Conservation (phyloP, 75 land plant species). For the Pinus albicaulis region DNA sequence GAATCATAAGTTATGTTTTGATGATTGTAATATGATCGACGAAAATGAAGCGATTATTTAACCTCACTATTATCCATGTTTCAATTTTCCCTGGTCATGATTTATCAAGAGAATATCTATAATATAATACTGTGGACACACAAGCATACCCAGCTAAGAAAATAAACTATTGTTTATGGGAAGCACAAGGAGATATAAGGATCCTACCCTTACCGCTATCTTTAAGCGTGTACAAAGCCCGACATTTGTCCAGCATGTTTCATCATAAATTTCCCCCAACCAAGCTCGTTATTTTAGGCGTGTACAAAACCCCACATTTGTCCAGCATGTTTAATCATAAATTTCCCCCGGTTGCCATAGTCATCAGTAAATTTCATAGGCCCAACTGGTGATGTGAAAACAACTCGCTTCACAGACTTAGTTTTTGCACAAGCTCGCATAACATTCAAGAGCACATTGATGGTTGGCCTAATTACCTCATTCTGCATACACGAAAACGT, state of each 20-base stretch:
- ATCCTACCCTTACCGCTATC: conserved; percentile 29
- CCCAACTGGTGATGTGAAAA: conserved; percentile 70
- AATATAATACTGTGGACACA: too few relatives aligned
- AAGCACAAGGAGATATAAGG: neutral
- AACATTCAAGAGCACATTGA: conserved; percentile 59
- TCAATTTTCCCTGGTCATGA: too few relatives aligned
- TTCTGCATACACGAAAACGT: conserved; percentile 25
- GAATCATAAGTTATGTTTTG: too few relatives aligned
- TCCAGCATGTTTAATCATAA: too few relatives aligned
- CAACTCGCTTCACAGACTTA: conserved; percentile 37
- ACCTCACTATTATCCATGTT: too few relatives aligned
- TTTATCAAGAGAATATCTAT: too few relatives aligned
- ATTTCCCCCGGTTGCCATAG: conserved; percentile 7
- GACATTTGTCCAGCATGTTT: conserved; percentile 54
- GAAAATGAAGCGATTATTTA: too few relatives aligned
- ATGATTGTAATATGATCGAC: too few relatives aligned
- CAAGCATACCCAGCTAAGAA: too few relatives aligned
- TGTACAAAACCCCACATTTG: too few relatives aligned
- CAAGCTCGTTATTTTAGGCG: too few relatives aligned
- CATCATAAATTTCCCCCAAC: conserved; percentile 61
- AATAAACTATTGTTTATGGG: too few relatives aligned
- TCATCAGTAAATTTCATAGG: conserved; percentile 27
- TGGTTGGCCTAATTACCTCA: conserved; percentile 68
- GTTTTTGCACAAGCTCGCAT: conserved; percentile 45
- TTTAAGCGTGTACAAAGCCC: conserved; percentile 27